Conservation (phyloP, 768 basidiomycete genomes). For the Mycena olivaceomarginata region DNA sequence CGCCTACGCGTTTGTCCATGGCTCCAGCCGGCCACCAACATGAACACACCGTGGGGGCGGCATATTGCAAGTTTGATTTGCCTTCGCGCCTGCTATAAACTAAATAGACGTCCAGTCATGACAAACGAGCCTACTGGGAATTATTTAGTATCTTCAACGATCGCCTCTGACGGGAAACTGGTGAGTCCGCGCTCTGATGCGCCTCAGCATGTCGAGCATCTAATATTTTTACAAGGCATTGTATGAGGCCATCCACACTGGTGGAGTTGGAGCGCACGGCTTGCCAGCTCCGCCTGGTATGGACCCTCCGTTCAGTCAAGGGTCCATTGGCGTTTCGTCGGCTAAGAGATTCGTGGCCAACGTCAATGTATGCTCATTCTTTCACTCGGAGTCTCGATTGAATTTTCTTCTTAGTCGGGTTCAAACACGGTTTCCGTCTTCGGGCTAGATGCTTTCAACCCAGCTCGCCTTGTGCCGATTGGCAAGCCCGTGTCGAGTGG, state of each 20-base stretch:
- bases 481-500: constrained; percentile 57
- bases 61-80: constrained; percentile 28
- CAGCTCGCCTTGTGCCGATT: constrained; percentile 52
- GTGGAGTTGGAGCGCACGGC: constrained; percentile 48
- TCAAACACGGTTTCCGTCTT: constrained; percentile 62
- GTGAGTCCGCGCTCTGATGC: constrained; percentile 38
- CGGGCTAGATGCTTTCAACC: constrained; percentile 56
- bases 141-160: constrained; percentile 54
- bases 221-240: constrained; percentile 33
- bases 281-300: constrained; percentile 38
- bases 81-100: not conserved
- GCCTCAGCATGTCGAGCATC: not conserved
- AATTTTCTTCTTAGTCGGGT: constrained; percentile 52
- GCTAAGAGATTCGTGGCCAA: constrained; percentile 26
- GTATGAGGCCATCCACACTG: constrained; percentile 39
- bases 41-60: constrained; percentile 24
- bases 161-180: constrained; percentile 54
- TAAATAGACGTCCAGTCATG: constrained; percentile 51
- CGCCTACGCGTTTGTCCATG: constrained; percentile 12
- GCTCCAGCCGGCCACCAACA: not conserved
- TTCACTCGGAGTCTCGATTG: not conserved
- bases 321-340: constrained; percentile 44
- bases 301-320: constrained; percentile 55
- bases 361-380: constrained; percentile 33
- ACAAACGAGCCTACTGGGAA: constrained; percentile 61